Evolutionary conservation across 1,284 basidiomycete species (phyloP).

Genomic region (Sphagnurus paluster): DNA sequence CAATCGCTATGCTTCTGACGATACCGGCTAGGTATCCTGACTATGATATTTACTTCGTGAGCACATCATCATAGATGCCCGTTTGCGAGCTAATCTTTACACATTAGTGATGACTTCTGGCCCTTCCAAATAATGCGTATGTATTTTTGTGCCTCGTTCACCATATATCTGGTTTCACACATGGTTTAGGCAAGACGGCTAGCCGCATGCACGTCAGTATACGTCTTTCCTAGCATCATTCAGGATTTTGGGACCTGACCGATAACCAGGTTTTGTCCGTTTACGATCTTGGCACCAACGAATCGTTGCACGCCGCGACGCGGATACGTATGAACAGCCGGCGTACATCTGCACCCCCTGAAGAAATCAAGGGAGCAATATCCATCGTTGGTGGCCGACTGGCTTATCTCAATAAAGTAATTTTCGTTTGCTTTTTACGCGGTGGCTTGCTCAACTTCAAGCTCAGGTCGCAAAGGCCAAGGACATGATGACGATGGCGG

Average conservation of each 20-base stretch:
- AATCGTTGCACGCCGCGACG: slow-evolving; percentile 61
- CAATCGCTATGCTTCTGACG: neutral
- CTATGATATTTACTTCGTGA: slow-evolving; percentile 78
- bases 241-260: slow-evolving; percentile 3
- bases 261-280: slow-evolving; percentile 65
- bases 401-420: slow-evolving; percentile 70
- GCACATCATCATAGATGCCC: slow-evolving; percentile 23
- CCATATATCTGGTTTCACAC: neutral
- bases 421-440: neutral
- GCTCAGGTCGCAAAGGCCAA: slow-evolving; percentile 17
- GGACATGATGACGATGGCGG: slow-evolving; percentile 13
- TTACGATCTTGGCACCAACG: slow-evolving; percentile 64
- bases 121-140: slow-evolving; percentile 66
- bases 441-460: neutral
- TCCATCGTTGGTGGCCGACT: slow-evolving; percentile 75
- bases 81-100: slow-evolving; percentile 5
- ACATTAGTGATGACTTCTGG: slow-evolving; percentile 74
- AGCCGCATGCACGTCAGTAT: slow-evolving; percentile 68
- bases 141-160: slow-evolving; percentile 25
- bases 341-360: slow-evolving; percentile 26
- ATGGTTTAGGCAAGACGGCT: slow-evolving; percentile 57
- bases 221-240: neutral
- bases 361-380: slow-evolving; percentile 51
- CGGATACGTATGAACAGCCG: slow-evolving; percentile 48
- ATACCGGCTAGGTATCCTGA: slow-evolving; percentile 58